phyloP scores from a whole-genome alignment of 73 alveolate species.

The Paramecium bursaria region DNA sequence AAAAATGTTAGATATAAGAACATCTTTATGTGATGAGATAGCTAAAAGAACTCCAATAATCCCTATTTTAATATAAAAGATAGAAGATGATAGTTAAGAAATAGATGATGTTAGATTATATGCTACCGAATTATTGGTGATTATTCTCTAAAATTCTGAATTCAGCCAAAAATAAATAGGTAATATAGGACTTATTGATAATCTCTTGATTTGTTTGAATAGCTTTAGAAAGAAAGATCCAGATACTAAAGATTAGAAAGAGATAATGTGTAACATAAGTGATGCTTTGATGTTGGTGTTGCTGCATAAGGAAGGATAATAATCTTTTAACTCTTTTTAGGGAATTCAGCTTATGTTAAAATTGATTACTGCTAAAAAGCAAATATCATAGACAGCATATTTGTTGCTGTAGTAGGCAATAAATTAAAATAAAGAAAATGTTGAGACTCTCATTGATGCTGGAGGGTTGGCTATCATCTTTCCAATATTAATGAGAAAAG shows the following conservation, averaged over 20 bases:
- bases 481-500: conserved; percentile 12
- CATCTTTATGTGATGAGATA: conserved; percentile 11
- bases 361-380: conserved; percentile 6
- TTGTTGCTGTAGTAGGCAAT: neutral
- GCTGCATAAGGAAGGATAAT: conserved; percentile 2
- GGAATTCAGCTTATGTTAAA: conserved; percentile 20
- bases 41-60: conserved; percentile 1
- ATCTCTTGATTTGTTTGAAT: neutral
- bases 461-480: conserved; percentile 47
- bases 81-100: conserved; percentile 26
- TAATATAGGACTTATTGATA: conserved; percentile 28
- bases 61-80: neutral
- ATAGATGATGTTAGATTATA: conserved; percentile 46
- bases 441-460: neutral
- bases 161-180: neutral
- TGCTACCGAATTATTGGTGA: conserved; percentile 28
- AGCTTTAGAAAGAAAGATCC: conserved; percentile 39
- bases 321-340: neutral
- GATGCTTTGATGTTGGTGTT: conserved; percentile 9
- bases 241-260: conserved; percentile 23
- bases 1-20: conserved; percentile 42
- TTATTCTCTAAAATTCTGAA: neutral
- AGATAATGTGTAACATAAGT: conserved; percentile 8
- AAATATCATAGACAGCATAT: neutral
- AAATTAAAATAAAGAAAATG: conserved; percentile 2